Base-by-base conservation (phyloP, 202 grass and related monocot genomes). In the Alloteropsis angusta region DNA sequence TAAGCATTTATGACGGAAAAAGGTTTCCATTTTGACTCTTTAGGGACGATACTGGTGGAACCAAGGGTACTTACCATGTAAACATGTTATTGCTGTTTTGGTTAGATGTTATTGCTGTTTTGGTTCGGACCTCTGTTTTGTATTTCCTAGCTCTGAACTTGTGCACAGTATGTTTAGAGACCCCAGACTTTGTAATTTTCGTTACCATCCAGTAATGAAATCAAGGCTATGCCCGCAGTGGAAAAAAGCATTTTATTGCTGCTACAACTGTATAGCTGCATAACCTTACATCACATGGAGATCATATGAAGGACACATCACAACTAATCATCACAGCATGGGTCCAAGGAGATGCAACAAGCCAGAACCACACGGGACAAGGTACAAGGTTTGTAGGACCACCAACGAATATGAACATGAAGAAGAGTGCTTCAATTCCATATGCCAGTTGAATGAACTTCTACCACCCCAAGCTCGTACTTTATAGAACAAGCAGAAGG, bases 21-120 rank as follows among this genome's bases (percentile, higher is more conserved):
- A 64, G 4, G 35, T 37, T 34, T 48, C 50, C 14, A 44, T 66
- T 39, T 58, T 28, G 48, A 72, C 50, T 50, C 17, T 66, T 73
- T 45, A 30, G 21, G 16, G 23, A 35, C 5, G 36, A 39, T 6
- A 65, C 9, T 19, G 28, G 12, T 46, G 38, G 70, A 55, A 56
- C 1, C 7, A 46, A 5, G 1, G 2, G 26, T 18, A 14, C 70
- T 52, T 34, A 43, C 67, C 55, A 38, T 60, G 53, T 44, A 75
- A 59, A 35, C 25, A 70, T 77, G 50, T 17, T 72, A 35, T 79
- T 50, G n/a, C n/a, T n/a, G n/a, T n/a, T n/a, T n/a, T n/a, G n/a
- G n/a, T n/a, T n/a, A n/a, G n/a, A n/a, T n/a, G n/a, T n/a, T n/a
- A n/a, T n/a, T n/a, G n/a, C n/a, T n/a, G n/a, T n/a, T n/a, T n/a